These are phyloP conservation scores for Arthroderma uncinatum DNA, from an alignment of 2,329 filamentous ascomycete species.

Conservation along the genomic window DNA sequence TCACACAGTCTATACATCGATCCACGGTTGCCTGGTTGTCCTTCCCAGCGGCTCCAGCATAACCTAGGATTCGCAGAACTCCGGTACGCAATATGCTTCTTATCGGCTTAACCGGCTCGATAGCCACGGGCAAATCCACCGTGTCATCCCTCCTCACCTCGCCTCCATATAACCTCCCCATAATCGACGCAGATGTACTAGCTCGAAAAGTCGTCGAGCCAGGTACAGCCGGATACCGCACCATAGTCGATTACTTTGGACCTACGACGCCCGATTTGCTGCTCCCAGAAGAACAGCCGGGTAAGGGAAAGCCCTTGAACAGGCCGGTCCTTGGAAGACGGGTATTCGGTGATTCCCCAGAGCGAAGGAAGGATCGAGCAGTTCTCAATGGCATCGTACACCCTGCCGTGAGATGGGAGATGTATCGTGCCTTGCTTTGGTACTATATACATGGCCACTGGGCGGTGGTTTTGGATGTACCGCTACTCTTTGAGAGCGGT, in stretches of 20 bases:
- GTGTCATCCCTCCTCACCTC: slow-evolving; percentile 72
- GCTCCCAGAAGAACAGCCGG: slow-evolving; percentile 41
- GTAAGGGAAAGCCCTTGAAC: slow-evolving; percentile 55
- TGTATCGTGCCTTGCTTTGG: slow-evolving; percentile 62
- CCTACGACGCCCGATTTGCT: slow-evolving; percentile 78
- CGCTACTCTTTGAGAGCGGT: slow-evolving; percentile 77
- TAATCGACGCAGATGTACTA: slow-evolving; percentile 88
- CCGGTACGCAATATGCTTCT: slow-evolving; percentile 58
- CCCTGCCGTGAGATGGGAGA: slow-evolving; percentile 72
- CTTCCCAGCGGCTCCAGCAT: no score
- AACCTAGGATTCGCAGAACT: not conserved
- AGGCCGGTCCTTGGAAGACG: slow-evolving; percentile 70
- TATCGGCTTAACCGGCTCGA: slow-evolving; percentile 90
- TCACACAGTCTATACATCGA: not conserved
- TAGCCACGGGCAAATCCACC: slow-evolving; percentile 96
- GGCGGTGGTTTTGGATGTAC: slow-evolving; percentile 88
- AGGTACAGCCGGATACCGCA: slow-evolving; percentile 69
- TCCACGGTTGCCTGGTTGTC: not conserved
- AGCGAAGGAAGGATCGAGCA: slow-evolving; percentile 58
- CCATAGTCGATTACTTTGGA: slow-evolving; percentile 71
- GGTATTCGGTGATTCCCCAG: slow-evolving; percentile 71
- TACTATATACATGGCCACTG: slow-evolving; percentile 66
- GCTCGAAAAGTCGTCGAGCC: slow-evolving; percentile 92
- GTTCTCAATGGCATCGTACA: slow-evolving; percentile 86
- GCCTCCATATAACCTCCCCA: slow-evolving; percentile 71